phyloP scores from a whole-genome alignment of 192 early-diverging fungal genomes.

The Glomus cerebriforme region DNA sequence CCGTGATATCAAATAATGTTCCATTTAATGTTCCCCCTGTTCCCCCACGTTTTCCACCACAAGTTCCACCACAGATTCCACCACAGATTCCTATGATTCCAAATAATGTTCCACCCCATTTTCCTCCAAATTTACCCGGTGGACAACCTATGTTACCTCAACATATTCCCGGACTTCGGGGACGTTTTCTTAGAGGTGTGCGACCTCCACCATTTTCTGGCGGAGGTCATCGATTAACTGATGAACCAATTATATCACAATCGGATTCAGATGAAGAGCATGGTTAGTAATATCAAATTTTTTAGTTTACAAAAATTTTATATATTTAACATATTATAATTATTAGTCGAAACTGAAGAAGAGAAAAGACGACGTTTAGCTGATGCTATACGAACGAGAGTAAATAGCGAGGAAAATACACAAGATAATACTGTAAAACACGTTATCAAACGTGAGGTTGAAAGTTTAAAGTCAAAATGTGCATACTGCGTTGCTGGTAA shows the following conservation, averaged over 20 bases:
- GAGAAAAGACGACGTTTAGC: not conserved
- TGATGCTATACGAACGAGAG: constrained; percentile 2
- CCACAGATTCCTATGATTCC: not conserved
- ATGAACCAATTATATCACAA: not conserved
- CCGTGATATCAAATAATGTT: not conserved
- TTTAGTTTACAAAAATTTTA: not conserved
- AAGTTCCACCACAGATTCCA: not conserved
- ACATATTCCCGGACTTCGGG: not conserved
- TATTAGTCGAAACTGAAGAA: not conserved
- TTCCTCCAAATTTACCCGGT: not conserved
- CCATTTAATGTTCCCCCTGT: not conserved
- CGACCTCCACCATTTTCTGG: not conserved
- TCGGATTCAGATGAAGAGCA: not conserved
- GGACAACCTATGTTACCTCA: not conserved
- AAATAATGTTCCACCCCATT: not conserved
- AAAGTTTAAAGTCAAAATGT: not conserved
- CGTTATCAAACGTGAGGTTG: not conserved
- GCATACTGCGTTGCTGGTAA: not conserved
- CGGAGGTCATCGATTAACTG: not conserved
- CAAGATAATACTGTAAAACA: not conserved
- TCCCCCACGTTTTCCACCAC: not conserved
- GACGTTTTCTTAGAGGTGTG: not conserved
- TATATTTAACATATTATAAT: not conserved
- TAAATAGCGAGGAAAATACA: not conserved
- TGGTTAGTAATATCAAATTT: not conserved